Evolutionary conservation across 768 basidiomycete species (phyloP).

Genomic region (Lenzites betulinus): DNA sequence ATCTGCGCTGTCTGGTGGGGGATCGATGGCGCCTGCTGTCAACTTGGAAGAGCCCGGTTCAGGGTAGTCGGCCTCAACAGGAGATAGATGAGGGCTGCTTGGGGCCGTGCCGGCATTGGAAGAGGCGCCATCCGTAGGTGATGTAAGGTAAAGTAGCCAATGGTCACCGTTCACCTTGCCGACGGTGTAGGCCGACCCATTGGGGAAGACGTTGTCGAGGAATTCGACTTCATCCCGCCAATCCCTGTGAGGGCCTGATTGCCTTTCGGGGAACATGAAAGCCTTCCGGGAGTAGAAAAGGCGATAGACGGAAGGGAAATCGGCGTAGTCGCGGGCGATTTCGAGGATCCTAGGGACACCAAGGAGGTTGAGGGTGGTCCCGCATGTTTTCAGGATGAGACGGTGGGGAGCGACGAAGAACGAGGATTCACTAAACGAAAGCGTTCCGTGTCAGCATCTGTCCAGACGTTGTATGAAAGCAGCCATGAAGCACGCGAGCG

Average conservation of each 20-base stretch:
- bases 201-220: conserved; percentile 85
- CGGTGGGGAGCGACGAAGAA: conserved; percentile 94
- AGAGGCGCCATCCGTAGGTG: conserved; percentile 43
- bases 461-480: neutral
- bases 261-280: conserved; percentile 99
- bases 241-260: conserved; percentile 87
- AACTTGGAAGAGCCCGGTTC: conserved; percentile 15
- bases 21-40: conserved; percentile 5
- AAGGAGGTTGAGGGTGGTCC: conserved; percentile 95
- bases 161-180: conserved; percentile 99
- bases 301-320: conserved; percentile 72
- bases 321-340: conserved; percentile 75
- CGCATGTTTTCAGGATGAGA: conserved; percentile 97
- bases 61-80: conserved; percentile 25
- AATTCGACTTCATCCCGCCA: conserved; percentile 94
- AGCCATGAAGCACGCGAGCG: neutral
- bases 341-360: conserved; percentile 94
- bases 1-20: conserved; percentile 22
- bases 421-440: conserved; percentile 81
- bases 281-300: conserved; percentile 98
- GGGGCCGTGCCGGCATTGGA: conserved; percentile 20
- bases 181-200: conserved; percentile 92
- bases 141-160: conserved; percentile 94
- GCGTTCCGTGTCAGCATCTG: neutral
- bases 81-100: conserved; percentile 28